phyloP scores from a whole-genome alignment of 176 grass and related monocot species.

The Elaeis guineensis region DNA sequence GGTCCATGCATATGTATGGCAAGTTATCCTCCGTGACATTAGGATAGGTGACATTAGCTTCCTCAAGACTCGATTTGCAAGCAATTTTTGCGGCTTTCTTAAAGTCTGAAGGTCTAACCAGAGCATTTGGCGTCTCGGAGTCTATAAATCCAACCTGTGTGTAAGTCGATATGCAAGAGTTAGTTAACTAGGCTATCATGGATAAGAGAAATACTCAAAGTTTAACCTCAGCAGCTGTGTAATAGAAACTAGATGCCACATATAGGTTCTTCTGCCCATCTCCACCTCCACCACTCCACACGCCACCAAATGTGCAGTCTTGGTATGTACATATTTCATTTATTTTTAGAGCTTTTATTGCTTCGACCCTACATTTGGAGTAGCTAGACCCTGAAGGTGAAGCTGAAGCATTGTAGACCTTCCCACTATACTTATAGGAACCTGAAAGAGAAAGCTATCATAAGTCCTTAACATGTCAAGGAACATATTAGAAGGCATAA shows the following conservation, averaged over 20 bases:
- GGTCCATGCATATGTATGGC: conserved; percentile 10
- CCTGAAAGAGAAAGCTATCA: not conserved
- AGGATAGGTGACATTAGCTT: not conserved
- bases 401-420: conserved; percentile 13
- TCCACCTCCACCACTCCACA: conserved; percentile 29
- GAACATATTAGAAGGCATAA: too few relatives aligned
- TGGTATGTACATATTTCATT: not conserved
- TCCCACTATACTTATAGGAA: conserved; percentile 10
- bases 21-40: not conserved
- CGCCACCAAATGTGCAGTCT: conserved; percentile 25
- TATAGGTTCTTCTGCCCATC: conserved; percentile 16
- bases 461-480: too few relatives aligned
- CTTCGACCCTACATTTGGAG: conserved; percentile 11
- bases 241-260: conserved; percentile 12
- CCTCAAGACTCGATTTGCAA: not conserved
- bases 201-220: conserved; percentile 1
- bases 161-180: too few relatives aligned
- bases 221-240: not conserved
- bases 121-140: not conserved
- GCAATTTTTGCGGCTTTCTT: not conserved
- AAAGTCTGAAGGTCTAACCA: conserved; percentile 3
- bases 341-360: conserved; percentile 7
- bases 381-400: conserved; percentile 12
- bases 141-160: conserved; percentile 1
- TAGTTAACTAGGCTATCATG: too few relatives aligned